Evolutionary conservation across 1,284 basidiomycete species (phyloP).

Genomic region (Trametes polyzona): DNA sequence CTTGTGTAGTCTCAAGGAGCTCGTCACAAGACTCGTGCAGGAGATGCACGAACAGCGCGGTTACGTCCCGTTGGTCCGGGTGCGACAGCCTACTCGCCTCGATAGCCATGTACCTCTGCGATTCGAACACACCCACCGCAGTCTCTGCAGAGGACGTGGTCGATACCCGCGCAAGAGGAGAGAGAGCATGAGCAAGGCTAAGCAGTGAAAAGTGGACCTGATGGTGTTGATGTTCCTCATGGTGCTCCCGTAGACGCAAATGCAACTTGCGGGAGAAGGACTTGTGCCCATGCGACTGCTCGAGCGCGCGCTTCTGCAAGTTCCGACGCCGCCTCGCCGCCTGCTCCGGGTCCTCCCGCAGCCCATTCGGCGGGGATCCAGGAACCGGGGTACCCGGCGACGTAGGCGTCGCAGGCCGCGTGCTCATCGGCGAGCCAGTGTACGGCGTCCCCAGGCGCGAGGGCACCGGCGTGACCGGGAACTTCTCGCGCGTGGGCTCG

Average conservation of each 20-base stretch:
- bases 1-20: slow-evolving; percentile 53
- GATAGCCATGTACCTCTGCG: slow-evolving; percentile 76
- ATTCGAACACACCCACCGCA: slow-evolving; percentile 83
- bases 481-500: slow-evolving; percentile 60
- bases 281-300: slow-evolving; percentile 8
- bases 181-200: slow-evolving; percentile 31
- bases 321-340: slow-evolving; percentile 10
- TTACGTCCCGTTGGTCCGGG: slow-evolving; percentile 53
- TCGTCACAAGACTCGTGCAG: slow-evolving; percentile 62
- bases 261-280: slow-evolving; percentile 30
- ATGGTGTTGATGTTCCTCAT: slow-evolving; percentile 31
- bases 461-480: slow-evolving; percentile 54
- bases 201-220: slow-evolving; percentile 36
- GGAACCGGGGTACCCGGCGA: slow-evolving; percentile 7
- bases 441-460: slow-evolving; percentile 46
- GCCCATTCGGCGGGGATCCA: slow-evolving; percentile 3
- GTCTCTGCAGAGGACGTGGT: slow-evolving; percentile 43
- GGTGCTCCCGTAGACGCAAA: slow-evolving; percentile 23
- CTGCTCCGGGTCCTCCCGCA: slow-evolving; percentile 10
- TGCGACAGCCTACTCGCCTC: slow-evolving; percentile 64
- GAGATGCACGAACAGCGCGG: slow-evolving; percentile 54
- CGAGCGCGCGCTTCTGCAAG: slow-evolving; percentile 19
- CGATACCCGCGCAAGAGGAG: slow-evolving; percentile 20
- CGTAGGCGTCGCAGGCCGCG: slow-evolving; percentile 14
- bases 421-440: slow-evolving; percentile 9